A percentile compares a stretch with the other conserved stretches of the same genome.
phyloP scores from a whole-genome alignment of 1,139 yeast species.

The Kodamaea arcana region DNA sequence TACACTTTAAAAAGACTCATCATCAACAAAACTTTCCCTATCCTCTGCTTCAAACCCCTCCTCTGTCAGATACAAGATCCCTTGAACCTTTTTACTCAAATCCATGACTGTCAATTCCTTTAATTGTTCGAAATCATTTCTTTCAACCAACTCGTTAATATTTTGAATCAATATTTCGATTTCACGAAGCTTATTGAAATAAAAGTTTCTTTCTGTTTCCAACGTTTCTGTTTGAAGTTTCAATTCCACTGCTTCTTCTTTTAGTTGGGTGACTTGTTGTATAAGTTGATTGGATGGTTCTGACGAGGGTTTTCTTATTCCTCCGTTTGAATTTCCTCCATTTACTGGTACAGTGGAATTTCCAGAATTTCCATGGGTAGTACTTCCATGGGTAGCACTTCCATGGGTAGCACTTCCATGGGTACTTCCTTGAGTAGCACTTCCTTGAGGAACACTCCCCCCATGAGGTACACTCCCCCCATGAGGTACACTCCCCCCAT shows the following conservation, averaged over 20 bases:
- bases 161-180: conserved; percentile 78
- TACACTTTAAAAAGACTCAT: conserved; percentile 6
- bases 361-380: not conserved
- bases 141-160: conserved; percentile 44
- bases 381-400: not conserved
- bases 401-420: not conserved
- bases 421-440: not conserved
- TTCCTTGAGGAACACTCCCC: not conserved
- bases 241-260: conserved; percentile 50
- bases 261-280: conserved; percentile 35
- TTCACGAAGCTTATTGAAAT: conserved; percentile 83
- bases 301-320: not conserved
- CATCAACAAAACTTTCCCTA: conserved; percentile 6
- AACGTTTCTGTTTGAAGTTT: conserved; percentile 53
- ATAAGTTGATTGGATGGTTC: conserved; percentile 10
- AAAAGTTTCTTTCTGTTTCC: conserved; percentile 81
- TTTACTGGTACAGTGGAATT: not conserved
- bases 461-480: not conserved
- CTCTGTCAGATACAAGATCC: conserved; percentile 73
- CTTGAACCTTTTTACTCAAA: conserved; percentile 61
- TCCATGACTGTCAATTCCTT: conserved; percentile 30
- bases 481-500: not conserved
- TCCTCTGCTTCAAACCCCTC: conserved; percentile 56
- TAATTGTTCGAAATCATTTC: conserved; percentile 25
- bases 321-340: not conserved